These are phyloP conservation scores for Coprinopsis cinerea DNA, from an alignment of 768 basidiomycete species.

Conservation along the genomic window DNA sequence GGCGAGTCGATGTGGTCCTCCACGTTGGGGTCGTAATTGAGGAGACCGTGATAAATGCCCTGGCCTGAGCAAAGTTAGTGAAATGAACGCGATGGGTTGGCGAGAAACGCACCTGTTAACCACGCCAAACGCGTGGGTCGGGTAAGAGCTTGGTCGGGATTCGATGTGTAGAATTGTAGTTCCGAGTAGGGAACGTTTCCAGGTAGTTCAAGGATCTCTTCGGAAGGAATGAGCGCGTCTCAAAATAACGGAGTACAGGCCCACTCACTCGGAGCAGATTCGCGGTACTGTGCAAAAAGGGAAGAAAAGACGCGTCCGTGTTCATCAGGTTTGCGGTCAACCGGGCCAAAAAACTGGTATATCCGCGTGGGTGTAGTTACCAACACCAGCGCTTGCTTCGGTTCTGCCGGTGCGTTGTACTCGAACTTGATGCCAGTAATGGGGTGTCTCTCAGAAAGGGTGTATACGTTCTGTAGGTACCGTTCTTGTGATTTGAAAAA, in stretches of 20 bases:
- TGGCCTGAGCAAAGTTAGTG: conserved; percentile 44
- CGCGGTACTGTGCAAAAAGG: conserved; percentile 70
- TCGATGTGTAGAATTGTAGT: conserved; percentile 71
- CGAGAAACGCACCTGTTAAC: conserved; percentile 67
- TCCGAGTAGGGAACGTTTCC: conserved; percentile 72
- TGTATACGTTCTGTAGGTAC: conserved; percentile 66
- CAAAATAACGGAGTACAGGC: conserved; percentile 14
- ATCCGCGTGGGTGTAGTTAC: conserved; percentile 83
- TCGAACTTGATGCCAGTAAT: conserved; percentile 85
- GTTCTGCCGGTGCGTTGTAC: conserved; percentile 59
- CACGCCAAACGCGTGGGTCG: conserved; percentile 78
- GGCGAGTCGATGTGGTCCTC: conserved; percentile 77
- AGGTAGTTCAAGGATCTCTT: conserved; percentile 89
- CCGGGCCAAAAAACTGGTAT: conserved; percentile 79
- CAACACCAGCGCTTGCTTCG: conserved; percentile 62
- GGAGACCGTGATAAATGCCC: conserved; percentile 81
- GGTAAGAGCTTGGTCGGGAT: conserved; percentile 62
- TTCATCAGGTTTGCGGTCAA: conserved; percentile 68
- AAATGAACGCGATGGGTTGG: neutral
- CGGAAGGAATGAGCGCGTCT: conserved; percentile 9
- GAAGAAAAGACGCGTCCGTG: conserved; percentile 66
- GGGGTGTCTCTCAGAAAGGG: conserved; percentile 73
- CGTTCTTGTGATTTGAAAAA: conserved; percentile 88
- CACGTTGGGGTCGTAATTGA: conserved; percentile 62
- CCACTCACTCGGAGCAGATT: conserved; percentile 68